phyloP scores from a whole-genome alignment of 441 rosid genomes.

The Eutrema salsugineum region DNA sequence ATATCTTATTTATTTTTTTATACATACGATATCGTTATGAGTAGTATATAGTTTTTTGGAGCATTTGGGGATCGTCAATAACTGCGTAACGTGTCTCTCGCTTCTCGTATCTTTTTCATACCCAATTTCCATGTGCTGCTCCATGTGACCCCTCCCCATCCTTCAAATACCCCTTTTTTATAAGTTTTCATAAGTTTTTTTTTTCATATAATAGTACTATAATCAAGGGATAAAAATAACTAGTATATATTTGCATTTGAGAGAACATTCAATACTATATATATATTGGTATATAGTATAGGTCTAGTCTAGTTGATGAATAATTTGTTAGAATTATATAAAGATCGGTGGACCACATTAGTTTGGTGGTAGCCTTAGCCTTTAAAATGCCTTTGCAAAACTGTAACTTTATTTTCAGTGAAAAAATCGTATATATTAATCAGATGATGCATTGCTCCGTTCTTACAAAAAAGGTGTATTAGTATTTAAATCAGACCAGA shows the following conservation, averaged over 20 bases:
- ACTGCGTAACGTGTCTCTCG: conserved; percentile 30
- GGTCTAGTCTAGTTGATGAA: conserved; percentile 3
- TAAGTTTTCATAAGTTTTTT: not conserved
- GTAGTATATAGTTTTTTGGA: not conserved
- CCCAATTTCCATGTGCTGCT: conserved; percentile 39
- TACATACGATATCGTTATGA: not conserved
- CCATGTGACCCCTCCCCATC: conserved; percentile 41
- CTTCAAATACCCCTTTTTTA: not conserved
- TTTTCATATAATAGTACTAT: not conserved
- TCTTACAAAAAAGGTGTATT: not conserved
- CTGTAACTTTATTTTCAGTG: not conserved
- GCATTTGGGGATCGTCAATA: conserved; percentile 17
- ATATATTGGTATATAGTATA: not conserved
- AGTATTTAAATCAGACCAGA: not conserved
- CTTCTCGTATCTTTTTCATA: conserved; percentile 28
- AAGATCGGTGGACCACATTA: conserved; percentile 14
- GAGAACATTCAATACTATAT: not conserved
- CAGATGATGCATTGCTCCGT: not conserved
- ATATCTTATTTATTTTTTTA: not conserved
- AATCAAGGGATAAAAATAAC: not conserved
- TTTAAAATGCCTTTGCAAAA: not conserved
- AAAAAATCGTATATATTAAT: not conserved
- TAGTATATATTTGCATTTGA: not conserved
- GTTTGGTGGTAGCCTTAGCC: not conserved
- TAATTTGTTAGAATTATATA: not conserved